These are phyloP conservation scores for Thielaviopsis populi DNA, from an alignment of 2,329 filamentous ascomycete genomes.

Conservation along the genomic window DNA sequence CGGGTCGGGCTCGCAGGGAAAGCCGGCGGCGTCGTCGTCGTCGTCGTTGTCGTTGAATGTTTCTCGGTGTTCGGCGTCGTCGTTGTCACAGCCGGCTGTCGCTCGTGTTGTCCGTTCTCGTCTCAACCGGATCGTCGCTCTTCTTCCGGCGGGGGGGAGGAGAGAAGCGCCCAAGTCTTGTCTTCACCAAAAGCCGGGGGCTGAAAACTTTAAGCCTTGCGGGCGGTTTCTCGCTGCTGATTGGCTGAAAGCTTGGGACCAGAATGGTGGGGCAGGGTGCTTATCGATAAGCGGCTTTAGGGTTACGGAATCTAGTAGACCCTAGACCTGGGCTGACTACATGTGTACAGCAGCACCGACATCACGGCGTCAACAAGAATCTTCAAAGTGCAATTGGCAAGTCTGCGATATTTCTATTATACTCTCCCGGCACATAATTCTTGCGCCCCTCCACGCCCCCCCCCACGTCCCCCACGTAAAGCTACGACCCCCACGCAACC, in stretches of 20 bases:
- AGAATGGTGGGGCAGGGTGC: background rate
- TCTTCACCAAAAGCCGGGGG: constrained; percentile 1
- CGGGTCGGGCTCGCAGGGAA: background rate
- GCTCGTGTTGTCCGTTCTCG: background rate
- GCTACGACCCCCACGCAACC: background rate
- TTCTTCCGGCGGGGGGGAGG: too few species aligned
- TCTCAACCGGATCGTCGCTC: background rate
- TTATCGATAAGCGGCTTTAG: constrained; percentile 10
- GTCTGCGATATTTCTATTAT: too few species aligned
- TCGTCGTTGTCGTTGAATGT: background rate
- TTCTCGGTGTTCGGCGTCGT: background rate
- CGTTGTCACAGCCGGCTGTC: background rate
- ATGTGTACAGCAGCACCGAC: background rate
- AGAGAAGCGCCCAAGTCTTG: background rate
- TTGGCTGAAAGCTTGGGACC: background rate
- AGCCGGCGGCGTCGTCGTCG: background rate
- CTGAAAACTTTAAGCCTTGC: constrained; percentile 13
- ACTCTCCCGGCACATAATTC: too few species aligned
- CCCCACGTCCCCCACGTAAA: too few species aligned
- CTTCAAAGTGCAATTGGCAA: too few species aligned
- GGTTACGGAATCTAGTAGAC: background rate
- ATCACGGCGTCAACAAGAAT: background rate
- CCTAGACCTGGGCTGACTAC: background rate
- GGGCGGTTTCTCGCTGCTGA: background rate
- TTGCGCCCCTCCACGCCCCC: too few species aligned